Evolutionary conservation across 176 grass and related monocot genomes (phyloP), one percentile per base, ranked within the genome.

Genomic region (Oryza coarctata): DNA sequence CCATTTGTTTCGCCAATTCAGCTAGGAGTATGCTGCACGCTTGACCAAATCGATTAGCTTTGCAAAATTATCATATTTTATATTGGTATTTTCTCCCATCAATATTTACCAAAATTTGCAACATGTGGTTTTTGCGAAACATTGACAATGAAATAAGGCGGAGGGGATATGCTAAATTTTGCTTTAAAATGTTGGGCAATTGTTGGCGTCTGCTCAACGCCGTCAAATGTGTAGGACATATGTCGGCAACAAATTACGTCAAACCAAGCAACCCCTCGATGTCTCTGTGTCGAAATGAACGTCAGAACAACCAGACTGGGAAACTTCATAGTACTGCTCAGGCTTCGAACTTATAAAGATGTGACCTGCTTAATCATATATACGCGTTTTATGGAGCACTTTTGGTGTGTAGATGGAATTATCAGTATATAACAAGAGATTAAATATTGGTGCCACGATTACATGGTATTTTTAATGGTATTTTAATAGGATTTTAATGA

Each of bases 281-380:
- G 6, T 44, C 23, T 81, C 20, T 25, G 81, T 32, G 27, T 49
- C 17, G 88, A 84, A 76, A 84, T 85, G 83, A 80, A 83, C 35
- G 60, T 86, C 49, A 74, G 88, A 76, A 40, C 79, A 20, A 74
- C 7, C 12, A 27, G 1, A 25, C 8, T 60, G 41, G 11, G 14
- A 55, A 20, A 31, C 2, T 9, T 71, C 10, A 61, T 10, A 31
- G 49, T 27, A 38, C 27, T 61, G 17, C 6, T 41, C 45, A 39
- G 10, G 35, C 7, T 34, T 68, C 3, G 33, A 12, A 39, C 30
- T 63, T 47, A 3, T 40, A 13, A 75, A 67, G 69, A 82, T 34
- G 29, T 65, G 34, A 55, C 61, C n/a, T 20, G 60, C 74, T 74
- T 31, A 64, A 14, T 43, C 9, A 4, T 36, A 57, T 12, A n/a